Base-by-base conservation (phyloP, 345 rosid species). In the Eucalyptus sp. region DNA sequence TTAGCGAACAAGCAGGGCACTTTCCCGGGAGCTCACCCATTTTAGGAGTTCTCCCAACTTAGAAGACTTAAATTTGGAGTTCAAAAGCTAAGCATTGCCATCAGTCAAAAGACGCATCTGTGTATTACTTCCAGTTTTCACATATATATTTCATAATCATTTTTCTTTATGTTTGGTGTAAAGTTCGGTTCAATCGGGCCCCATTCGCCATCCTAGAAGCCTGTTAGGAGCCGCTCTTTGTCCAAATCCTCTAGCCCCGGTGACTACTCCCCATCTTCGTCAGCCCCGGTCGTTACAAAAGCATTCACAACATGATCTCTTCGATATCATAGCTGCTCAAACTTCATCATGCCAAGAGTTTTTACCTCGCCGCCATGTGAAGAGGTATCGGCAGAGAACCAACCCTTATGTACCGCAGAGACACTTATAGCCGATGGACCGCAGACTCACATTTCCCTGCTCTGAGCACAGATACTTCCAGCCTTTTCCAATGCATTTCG, bases 101-200 rank as follows among this genome's bases (percentile, higher is more conserved):
- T 60, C 0, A 6, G 8, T 60, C 31, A 25, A 60, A 60, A 60
- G 13, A 27, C 7, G 0, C 2, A 4, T 52, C 10, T 0, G 0
- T 20, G 4, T 11, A 27, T 5, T 60, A 12, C 7, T 60, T 11
- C 16, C 4, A 60, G 1, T 27, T 60, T 60, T 27, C 31, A 60
- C 66, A 3, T 27, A 60, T 27, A 27, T 27, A 60, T 60, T 60
- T 0, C 15, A 60, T 10, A 27, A 56, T 60, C 31, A 12, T 11
- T 60, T 12, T 12, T 60, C 7, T 27, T 31, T 27, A 10, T 60
- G 31, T 25, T 12, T 25, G n/a, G 4, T 25, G 66, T 27, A 27
- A 25, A 60, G 29, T 60, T 60, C 7, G 0, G 14, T 27, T 60
- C 66, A 58, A 24, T 58, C 1, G 0, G 1, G 29, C 7, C 7